Base-by-base conservation (phyloP, 2,329 filamentous ascomycete species). In the Colletotrichum simmondsii region DNA sequence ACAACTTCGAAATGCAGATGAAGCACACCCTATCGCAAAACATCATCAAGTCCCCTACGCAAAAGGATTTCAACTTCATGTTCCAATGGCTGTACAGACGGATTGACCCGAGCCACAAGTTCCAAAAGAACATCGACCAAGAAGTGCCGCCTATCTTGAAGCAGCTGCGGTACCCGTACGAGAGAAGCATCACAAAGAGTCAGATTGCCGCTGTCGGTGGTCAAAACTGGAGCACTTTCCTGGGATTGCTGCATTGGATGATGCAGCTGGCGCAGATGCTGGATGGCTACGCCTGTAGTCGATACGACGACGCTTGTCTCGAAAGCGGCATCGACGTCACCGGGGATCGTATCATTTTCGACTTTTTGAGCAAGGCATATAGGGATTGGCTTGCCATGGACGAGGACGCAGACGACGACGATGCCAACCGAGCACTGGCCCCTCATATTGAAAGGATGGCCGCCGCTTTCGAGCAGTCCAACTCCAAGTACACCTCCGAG, bases 1-100 rank as follows among this genome's bases (percentile, higher is more conserved):
- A 98, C 82, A 98, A 98, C 80, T 99, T 98, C 79, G 97, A 99
- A 83, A 92, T 98, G 89, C 95, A 98, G 77, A 98, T 97, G 92
- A 98, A 97, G 84, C 94, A 98, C 81, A 93, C 92, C 1, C 87
- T 99, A n/a, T 94, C 94, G 1, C 93, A 94, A 75, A 98, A 98
- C 78, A 94, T 95, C 7, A 92, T 98, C 80, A 96, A 94, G 78
- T 97, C 94, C 56, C 97, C 97, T 0, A 99, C 96, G 1, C 96
- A 98, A 78, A 99, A 99, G 80, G 97, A 99, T 81, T 99, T 99
- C 85, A 97, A 97, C 79, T 93, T 91, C 83, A 97, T 99, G 89
- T 99, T 99, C 80, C 95, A 98, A 79, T 99, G 96, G 94, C 87
- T 99, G 4, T 99, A 99, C 82, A 94, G 95, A 79, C 93, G 95